These are phyloP conservation scores for Colletotrichum theobromicola DNA, from an alignment of 2,329 filamentous ascomycete genomes.

Conservation along the genomic window DNA sequence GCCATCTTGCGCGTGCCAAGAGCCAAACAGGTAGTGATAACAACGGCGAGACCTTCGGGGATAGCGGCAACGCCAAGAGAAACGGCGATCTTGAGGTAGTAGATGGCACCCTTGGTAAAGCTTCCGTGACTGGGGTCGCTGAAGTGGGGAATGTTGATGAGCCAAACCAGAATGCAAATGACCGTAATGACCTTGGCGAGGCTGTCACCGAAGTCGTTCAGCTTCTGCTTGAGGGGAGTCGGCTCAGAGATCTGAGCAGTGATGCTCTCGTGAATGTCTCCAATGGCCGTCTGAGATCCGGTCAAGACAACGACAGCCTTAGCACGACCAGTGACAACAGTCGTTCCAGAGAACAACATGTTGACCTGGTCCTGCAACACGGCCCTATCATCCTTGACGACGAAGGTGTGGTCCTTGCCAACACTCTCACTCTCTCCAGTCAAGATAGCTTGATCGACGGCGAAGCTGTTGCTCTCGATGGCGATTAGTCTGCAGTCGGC, in stretches of 20 bases:
- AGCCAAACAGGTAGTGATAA: constrained; percentile 98
- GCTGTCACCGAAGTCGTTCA: constrained; percentile 96
- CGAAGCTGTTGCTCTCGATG: constrained; percentile 97
- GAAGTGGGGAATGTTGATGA: constrained; percentile 98
- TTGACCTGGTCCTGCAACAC: constrained; percentile 98
- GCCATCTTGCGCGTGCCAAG: constrained; percentile 98
- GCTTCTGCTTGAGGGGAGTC: constrained; percentile 96
- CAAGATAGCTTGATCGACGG: constrained; percentile 94
- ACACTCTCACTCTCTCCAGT: constrained; percentile 99
- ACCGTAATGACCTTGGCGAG: constrained; percentile 98
- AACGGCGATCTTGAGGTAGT: constrained; percentile 99
- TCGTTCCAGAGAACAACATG: constrained; percentile 98
- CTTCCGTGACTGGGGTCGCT: constrained; percentile 90
- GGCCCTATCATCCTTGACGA: constrained; percentile 78
- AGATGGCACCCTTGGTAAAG: constrained; percentile 97
- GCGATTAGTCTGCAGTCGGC: constrained; percentile 90
- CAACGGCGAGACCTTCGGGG: constrained; percentile 94
- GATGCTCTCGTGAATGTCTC: constrained; percentile 98
- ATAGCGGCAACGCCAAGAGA: constrained; percentile 98
- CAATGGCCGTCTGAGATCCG: constrained; percentile 90
- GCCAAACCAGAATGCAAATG: constrained; percentile 95
- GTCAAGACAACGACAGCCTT: constrained; percentile 91
- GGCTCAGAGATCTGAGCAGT: constrained; percentile 97
- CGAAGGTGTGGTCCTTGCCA: constrained; percentile 73
- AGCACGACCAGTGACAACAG: constrained; percentile 92